Base-by-base conservation (phyloP, 371 early-diverging fungal species). In the Rhizopus arrhizus region DNA sequence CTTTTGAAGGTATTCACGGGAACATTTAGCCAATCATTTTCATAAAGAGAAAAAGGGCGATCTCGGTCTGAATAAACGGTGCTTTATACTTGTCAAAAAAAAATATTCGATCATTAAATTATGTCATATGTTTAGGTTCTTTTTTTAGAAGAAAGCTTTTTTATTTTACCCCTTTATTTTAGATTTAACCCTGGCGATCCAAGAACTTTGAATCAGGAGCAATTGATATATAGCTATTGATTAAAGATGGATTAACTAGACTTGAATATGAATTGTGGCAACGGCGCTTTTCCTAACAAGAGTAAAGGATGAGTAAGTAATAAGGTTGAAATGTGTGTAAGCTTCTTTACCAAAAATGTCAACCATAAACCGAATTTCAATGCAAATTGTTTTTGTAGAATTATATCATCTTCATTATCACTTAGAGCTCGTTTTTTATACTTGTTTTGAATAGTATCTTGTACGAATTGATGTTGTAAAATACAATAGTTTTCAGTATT, bases 331-430 rank as follows among this genome's bases (percentile, higher is more conserved):
- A 22, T 22, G 22, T 22, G 22, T 22, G 22, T 22, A 22, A 22
- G 22, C 22, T 43, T 43, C 15, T 45, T 60, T 73, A 73, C 77
- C 70, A 62, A 51, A 28, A 65, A 47, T 40, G 58, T 22, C 11
- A 72, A 59, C 73, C 73, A 78, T 53, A 70, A 10, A 3, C 74
- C 74, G 57, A 69, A 78, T 8, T 61, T 59, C 16, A 70, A 58
- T 5, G 79, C 75, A 45, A 68, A 63, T 31, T 70, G 62, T n/a
- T 51, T 51, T 48, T 77, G 77, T 3, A 49, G 47, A 6, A 54
- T 4, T 0, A 16, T 29, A 28, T 40, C 5, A 13, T 58, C 53
- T 31, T 40, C 48, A 29, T 34, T 33, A 3, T 22, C 22, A 2
- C 22, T 22, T 22, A 64, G 35, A 4, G 62, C 38, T 33, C 58